Evolutionary conservation across 768 basidiomycete genomes (phyloP), one percentile per base, ranked within the genome.

Genomic region (Lentinula guzmanii): DNA sequence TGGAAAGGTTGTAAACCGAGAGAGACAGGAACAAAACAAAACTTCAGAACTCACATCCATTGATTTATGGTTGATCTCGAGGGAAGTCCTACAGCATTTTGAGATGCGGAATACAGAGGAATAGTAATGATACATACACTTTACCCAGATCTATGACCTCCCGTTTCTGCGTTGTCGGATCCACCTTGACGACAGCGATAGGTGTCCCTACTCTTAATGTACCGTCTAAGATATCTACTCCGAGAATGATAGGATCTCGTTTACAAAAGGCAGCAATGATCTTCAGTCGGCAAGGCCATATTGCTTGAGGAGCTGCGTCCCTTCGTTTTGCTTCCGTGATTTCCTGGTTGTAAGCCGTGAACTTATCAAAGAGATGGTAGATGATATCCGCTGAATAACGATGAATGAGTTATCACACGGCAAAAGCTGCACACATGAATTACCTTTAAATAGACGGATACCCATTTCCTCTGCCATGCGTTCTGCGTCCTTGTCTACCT

Each of bases 11-110:
- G 33, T 42, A 21, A 54, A 54, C 60, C 42, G 9, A 35, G 15
- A 43, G 58, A 41, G 56, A 24, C 33, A 10, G 21, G 43, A 37
- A 58, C 33, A 34, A 24, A 2, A n/a, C 10, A 63, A 28, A 28
- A 3, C 28, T 3, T 3, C 34, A 52, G 33, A 52, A 66, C 84
- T 68, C 66, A 93, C 89, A 24, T 98, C 95, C 58, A 79, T 78
- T 2, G 86, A 73, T 72, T 96, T 97, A 78, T 98, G 95, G 71
- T 99, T 98, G 72, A 98, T 97, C 74, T 99, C 96, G 69, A 98
- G 77, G 4, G 94, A 97, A 0, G 97, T 95, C 63, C 95, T 97
- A 64, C 16, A 54, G 65, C 13, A 48, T 60, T 62, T 18, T 21
- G 8, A 18, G 43, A 48, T 63, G 13, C 68, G 65, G 34, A 58